Evolutionary conservation across 2,329 filamentous ascomycete species (phyloP), one percentile per base, ranked within the genome.

Genomic region (Cytospora leucostoma): DNA sequence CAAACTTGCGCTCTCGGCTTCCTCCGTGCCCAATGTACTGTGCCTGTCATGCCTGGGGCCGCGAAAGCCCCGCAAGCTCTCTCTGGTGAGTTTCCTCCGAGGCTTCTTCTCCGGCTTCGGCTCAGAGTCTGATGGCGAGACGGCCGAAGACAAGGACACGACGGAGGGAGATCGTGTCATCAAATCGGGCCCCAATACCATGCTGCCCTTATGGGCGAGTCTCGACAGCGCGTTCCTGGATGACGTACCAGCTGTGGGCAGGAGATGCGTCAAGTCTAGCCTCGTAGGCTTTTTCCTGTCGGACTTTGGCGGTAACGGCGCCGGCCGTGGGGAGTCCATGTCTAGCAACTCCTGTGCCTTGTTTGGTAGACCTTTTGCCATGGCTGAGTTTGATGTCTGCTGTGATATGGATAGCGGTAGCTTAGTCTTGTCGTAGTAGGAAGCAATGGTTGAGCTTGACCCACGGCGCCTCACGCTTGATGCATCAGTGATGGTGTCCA

Each of bases 381-480:
- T 86, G 64, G 83, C 81, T 1, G 83, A 84, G 51, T 78, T 81
- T 0, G 83, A 85, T 0, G 84, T 85, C 70, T 86, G 84, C 68
- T 85, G 84, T 1, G 83, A 84, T 65, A 85, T 80, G n/a, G 81
- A 77, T 6, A 86, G 76, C 12, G 83, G 82, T 55, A 83, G 77
- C 68, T 83, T 84, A 6, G 80, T 71, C 69, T 82, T 82, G 72
- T 86, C 83, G 71, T 86, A 86, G 72, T 80, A 84, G 0, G 83
- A 84, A 37, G 76, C 76, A 64, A 85, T 79, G n/a, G 83, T 85
- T 5, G 83, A 84, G 44, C 76, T 80, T 2, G 84, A 86, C 53
- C 78, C 76, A 37, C 79, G 80, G 56, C 83, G 80, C 49, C 78
- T 76, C 40, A 83, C 66, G 61, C 75, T 79, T 3, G 79, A 78